Evolutionary conservation across 78 protist genomes (phyloP), one percentile per base, ranked within the genome.

Genomic region (Polysphondylium violaceum): DNA sequence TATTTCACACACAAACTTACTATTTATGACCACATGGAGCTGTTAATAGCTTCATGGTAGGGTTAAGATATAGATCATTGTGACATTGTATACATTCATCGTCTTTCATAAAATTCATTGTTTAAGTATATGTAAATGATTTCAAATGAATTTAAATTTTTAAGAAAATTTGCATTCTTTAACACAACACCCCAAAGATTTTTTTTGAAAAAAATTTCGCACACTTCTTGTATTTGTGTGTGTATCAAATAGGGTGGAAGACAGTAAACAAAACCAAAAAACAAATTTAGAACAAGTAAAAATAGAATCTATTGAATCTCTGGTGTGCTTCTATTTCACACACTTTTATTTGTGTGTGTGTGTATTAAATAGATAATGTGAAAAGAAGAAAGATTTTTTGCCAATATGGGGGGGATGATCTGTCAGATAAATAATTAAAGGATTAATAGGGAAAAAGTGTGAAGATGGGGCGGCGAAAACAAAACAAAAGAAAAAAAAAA

Each of bases 21-120:
- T 81, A 81, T 55, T 56, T 81, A 81, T 81, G 89, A 64, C 89
- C 77, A 81, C 89, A 81, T 2, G 89, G 76, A 16, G 77, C 76
- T 21, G 71, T 67, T n/a, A 81, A 17, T 11, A 81, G 16, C 63
- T 51, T 81, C 77, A 68, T 81, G 21, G 40, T 50, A 5, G 89
- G 89, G 29, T 64, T 68, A 21, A 81, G 16, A 68, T 67, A 81
- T 51, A 53, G 11, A 19, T 50, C 63, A 41, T 41, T 55, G 11
- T 81, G 44, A 68, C 89, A 81, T 16, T 29, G 44, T 27, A 81
- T 67, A 44, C 89, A 81, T 51, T 64, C 76, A 38, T 81, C 89
- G 2, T 81, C 88, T n/a, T 50, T 55, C 9, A 72, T 7, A 64
- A 61, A 31, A 17, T 21, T 75, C 51, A 58, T 75, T 60, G 27